Conservation (phyloP, 495 filamentous ascomycete genomes). For the Barbatosphaeria neglecta region DNA sequence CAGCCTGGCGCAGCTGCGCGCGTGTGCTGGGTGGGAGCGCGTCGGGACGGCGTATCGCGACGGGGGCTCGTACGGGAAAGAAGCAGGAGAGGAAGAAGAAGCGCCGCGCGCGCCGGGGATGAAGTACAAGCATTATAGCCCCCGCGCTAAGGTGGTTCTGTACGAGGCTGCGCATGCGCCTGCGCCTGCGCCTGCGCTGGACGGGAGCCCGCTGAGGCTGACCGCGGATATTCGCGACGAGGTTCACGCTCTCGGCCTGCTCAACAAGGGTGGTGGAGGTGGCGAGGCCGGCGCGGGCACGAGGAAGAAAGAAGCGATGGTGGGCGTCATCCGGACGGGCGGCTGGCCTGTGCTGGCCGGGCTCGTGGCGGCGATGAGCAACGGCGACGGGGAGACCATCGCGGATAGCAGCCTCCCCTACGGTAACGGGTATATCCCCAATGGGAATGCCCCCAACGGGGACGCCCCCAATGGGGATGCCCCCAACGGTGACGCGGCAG, state of each 20-base stretch:
- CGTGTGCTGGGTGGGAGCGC: slow-evolving; percentile 69
- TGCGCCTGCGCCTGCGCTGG: too few species aligned
- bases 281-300: slow-evolving; percentile 12
- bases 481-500: neutral
- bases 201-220: too few species aligned
- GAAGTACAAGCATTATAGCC: slow-evolving; percentile 98
- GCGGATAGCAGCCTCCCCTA: too few species aligned
- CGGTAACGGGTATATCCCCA: too few species aligned
- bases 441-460: too few species aligned
- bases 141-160: slow-evolving; percentile 74
- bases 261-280: too few species aligned
- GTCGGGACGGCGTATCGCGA: slow-evolving; percentile 68
- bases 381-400: neutral
- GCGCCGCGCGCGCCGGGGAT: slow-evolving; percentile 83
- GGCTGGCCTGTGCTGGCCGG: slow-evolving; percentile 25
- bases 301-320: too few species aligned
- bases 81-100: slow-evolving; percentile 29
- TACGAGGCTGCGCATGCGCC: too few species aligned
- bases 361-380: neutral
- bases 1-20: slow-evolving; percentile 68
- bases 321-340: slow-evolving; percentile 35
- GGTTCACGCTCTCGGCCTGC: too few species aligned
- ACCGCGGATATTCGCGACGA: too few species aligned
- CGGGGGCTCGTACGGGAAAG: too few species aligned
- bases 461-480: neutral